Conservation (phyloP, 257 asterid genomes). For the Linderniella brevidens region DNA sequence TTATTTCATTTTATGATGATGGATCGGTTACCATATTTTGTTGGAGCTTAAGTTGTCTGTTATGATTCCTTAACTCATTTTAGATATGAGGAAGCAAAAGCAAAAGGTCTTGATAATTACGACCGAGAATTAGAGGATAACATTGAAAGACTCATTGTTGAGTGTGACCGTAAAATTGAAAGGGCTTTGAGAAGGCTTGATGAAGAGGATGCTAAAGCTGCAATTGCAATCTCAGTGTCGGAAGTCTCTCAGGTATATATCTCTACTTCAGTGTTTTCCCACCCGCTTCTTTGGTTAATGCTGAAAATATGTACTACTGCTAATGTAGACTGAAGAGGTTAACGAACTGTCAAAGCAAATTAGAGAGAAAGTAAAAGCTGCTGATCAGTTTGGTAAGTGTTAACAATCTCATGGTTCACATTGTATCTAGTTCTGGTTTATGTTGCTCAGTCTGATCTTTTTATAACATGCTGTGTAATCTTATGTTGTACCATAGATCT, state of each 20-base stretch:
- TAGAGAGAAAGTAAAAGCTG: slow-evolving; percentile 74
- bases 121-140: slow-evolving; percentile 91
- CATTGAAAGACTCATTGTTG: slow-evolving; percentile 87
- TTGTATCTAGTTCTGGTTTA: neutral
- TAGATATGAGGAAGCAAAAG: slow-evolving; percentile 74
- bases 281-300: slow-evolving; percentile 2
- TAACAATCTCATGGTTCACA: neutral
- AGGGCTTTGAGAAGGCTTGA: slow-evolving; percentile 88
- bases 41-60: neutral
- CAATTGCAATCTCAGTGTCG: slow-evolving; percentile 47
- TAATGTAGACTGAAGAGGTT: slow-evolving; percentile 30
- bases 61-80: slow-evolving; percentile 21
- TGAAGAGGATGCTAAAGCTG: slow-evolving; percentile 89
- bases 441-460: neutral
- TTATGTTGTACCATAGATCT: slow-evolving; percentile 37
- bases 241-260: slow-evolving; percentile 54
- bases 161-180: slow-evolving; percentile 80
- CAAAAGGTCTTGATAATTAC: slow-evolving; percentile 70
- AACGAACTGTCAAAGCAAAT: slow-evolving; percentile 74
- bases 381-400: slow-evolving; percentile 46
- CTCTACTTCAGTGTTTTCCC: slow-evolving; percentile 1
- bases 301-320: slow-evolving; percentile 4
- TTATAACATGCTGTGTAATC: neutral
- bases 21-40: too few relatives aligned
- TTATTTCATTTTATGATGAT: too few relatives aligned